Evolutionary conservation across 257 asterid species (phyloP).

Genomic region (Leptodermis oblonga): DNA sequence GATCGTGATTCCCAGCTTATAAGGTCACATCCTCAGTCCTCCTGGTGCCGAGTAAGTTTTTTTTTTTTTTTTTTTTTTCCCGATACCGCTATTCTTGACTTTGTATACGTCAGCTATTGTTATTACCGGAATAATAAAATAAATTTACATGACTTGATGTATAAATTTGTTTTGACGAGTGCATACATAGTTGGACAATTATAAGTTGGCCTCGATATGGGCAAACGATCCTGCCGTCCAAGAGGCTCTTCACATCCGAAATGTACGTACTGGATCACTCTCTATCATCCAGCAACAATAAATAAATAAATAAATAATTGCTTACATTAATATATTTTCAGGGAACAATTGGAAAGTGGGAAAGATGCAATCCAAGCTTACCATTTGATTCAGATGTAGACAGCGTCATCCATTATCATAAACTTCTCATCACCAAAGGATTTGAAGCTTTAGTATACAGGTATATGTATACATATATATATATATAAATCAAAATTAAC

Average conservation of each 20-base stretch:
- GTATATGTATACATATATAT: too few species aligned
- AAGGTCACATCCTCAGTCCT: slow-evolving; percentile 18
- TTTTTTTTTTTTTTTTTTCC: background rate
- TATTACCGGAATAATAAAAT: too few species aligned
- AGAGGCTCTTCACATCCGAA: slow-evolving; percentile 26
- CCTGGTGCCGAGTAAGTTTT: slow-evolving; percentile 35
- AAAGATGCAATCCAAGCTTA: slow-evolving; percentile 19
- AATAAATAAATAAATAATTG: too few species aligned
- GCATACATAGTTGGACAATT: too few species aligned
- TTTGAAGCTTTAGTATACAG: slow-evolving; percentile 23
- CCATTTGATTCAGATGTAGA: background rate
- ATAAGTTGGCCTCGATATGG: slow-evolving; percentile 10
- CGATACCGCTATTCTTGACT: too few species aligned
- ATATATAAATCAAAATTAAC: too few species aligned
- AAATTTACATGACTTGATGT: too few species aligned
- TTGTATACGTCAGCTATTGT: too few species aligned
- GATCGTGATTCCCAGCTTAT: slow-evolving; percentile 17
- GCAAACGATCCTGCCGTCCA: slow-evolving; percentile 24
- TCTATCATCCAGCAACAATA: too few species aligned
- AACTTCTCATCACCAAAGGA: slow-evolving; percentile 8
- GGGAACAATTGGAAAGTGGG: slow-evolving; percentile 26
- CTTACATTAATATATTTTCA: background rate
- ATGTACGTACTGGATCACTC: slow-evolving; percentile 3
- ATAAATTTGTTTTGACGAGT: too few species aligned
- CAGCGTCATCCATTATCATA: slow-evolving; percentile 22